These are phyloP conservation scores for Suillus luteus DNA, from an alignment of 768 basidiomycete genomes.

Conservation along the genomic window DNA sequence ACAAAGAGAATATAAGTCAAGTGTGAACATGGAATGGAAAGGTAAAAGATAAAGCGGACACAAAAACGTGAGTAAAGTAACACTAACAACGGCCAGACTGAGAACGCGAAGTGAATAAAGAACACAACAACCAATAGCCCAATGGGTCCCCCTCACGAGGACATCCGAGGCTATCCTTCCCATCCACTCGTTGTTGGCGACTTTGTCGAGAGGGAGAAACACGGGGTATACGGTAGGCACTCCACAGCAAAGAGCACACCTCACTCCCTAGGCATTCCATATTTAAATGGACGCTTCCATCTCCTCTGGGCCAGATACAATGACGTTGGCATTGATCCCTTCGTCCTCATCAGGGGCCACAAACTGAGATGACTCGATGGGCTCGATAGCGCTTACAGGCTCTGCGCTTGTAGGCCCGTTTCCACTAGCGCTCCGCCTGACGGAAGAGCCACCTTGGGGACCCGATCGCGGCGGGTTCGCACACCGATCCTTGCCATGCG, in stretches of 20 bases:
- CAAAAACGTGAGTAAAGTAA: slow-evolving; percentile 36
- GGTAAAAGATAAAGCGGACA: slow-evolving; percentile 32
- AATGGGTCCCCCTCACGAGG: slow-evolving; percentile 33
- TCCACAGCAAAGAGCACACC: not conserved
- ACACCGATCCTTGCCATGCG: slow-evolving; percentile 95
- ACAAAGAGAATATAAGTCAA: slow-evolving; percentile 26
- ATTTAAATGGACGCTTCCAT: slow-evolving; percentile 3
- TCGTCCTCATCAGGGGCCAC: slow-evolving; percentile 3
- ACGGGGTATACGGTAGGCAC: slow-evolving; percentile 3
- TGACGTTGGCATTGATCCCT: not conserved
- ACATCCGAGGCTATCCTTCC: slow-evolving; percentile 26
- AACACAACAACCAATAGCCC: slow-evolving; percentile 67
- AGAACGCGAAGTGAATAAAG: slow-evolving; percentile 49
- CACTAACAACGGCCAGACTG: slow-evolving; percentile 21
- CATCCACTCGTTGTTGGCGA: slow-evolving; percentile 19
- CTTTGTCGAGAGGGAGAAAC: slow-evolving; percentile 4
- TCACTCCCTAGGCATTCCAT: not conserved
- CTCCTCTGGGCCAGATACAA: slow-evolving; percentile 6
- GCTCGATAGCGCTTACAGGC: slow-evolving; percentile 1
- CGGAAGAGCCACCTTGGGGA: slow-evolving; percentile 65
- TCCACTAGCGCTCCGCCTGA: slow-evolving; percentile 49
- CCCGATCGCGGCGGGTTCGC: slow-evolving; percentile 89
- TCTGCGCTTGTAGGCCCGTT: slow-evolving; percentile 31
- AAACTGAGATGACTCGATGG: not conserved
- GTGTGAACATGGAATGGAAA: slow-evolving; percentile 37